These are phyloP conservation scores for Diaporthe eres DNA, from an alignment of 2,329 filamentous ascomycete species.

Conservation along the genomic window DNA sequence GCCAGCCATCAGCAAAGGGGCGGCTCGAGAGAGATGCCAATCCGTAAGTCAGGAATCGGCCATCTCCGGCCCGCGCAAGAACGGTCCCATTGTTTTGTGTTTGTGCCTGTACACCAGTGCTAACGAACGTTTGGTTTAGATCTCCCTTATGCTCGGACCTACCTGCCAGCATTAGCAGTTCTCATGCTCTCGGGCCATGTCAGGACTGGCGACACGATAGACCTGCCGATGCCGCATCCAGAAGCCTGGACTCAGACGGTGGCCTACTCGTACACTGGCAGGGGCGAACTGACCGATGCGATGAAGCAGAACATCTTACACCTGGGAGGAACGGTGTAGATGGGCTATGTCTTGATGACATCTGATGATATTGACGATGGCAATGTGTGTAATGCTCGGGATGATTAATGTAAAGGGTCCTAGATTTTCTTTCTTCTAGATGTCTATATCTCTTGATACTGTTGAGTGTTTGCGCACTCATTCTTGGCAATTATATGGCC, in stretches of 20 bases:
- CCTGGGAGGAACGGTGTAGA: constrained; percentile 64
- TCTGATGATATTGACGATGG: neutral
- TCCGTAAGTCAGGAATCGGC: constrained; percentile 58
- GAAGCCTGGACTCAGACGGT: constrained; percentile 69
- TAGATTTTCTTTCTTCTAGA: neutral
- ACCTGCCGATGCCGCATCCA: constrained; percentile 71
- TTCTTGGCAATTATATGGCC: constrained; percentile 8
- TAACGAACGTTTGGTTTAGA: constrained; percentile 52
- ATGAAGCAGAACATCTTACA: constrained; percentile 68
- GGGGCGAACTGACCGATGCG: constrained; percentile 59
- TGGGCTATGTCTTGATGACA: neutral
- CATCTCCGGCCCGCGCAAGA: neutral
- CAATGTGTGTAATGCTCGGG: constrained; percentile 13
- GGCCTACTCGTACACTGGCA: constrained; percentile 68
- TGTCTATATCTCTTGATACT: neutral
- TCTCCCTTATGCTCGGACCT: constrained; percentile 61
- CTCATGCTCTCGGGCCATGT: constrained; percentile 69
- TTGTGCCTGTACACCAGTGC: neutral
- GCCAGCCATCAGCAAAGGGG: constrained; percentile 31
- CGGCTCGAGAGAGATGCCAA: constrained; percentile 55
- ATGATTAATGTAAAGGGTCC: neutral
- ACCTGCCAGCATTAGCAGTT: constrained; percentile 67
- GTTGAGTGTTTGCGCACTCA: neutral
- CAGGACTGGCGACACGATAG: constrained; percentile 65
- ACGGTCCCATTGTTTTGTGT: neutral